These are phyloP conservation scores for Syzygium aromaticum DNA, from an alignment of 345 rosid species.

Conservation along the genomic window DNA sequence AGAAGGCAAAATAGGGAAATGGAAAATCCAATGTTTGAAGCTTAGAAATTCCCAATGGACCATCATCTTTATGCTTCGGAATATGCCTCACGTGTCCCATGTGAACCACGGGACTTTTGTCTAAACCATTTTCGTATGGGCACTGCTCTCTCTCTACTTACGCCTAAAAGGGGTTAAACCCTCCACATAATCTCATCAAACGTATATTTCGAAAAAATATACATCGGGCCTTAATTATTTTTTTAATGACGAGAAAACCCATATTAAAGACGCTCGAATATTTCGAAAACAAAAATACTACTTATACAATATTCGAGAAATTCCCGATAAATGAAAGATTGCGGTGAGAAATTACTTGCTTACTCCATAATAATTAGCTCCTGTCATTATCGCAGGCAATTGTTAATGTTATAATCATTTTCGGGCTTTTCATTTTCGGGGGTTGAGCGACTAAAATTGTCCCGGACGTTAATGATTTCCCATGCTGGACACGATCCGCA, in stretches of 20 bases:
- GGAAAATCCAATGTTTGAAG: background rate
- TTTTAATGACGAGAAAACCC: background rate
- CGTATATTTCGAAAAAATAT: background rate
- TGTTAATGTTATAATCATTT: background rate
- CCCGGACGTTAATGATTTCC: background rate
- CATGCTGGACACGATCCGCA: background rate
- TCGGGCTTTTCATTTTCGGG: background rate
- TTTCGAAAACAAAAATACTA: background rate
- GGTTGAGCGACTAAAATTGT: background rate
- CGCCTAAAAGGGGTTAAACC: background rate
- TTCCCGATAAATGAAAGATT: background rate
- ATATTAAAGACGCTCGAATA: background rate
- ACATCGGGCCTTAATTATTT: background rate
- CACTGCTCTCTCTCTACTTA: background rate
- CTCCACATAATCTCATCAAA: background rate
- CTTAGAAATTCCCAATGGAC: background rate
- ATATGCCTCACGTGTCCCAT: background rate
- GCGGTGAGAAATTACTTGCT: background rate
- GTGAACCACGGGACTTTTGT: background rate
- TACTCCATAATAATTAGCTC: background rate
- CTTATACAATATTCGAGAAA: background rate
- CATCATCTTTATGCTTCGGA: background rate
- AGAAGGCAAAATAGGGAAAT: background rate
- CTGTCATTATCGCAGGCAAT: background rate
- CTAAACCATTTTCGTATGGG: background rate